Evolutionary conservation across 208 protist species (phyloP).

Genomic region (Acanthamoeba royreba): DNA sequence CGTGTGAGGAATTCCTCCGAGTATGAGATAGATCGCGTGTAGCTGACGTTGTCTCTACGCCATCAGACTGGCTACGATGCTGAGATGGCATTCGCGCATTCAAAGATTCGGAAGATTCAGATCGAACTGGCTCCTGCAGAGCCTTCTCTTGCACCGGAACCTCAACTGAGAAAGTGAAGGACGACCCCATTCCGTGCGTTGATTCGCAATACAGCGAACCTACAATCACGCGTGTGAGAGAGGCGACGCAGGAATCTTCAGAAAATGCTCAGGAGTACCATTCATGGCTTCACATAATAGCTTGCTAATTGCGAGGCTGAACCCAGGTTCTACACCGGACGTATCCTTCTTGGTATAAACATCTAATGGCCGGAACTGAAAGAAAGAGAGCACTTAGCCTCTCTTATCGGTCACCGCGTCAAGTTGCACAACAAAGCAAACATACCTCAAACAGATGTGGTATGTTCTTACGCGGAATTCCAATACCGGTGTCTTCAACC

Average conservation of each 20-base stretch:
- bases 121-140: neutral
- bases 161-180: neutral
- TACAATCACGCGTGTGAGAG: neutral
- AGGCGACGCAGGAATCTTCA: neutral
- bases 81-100: too few species aligned
- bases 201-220: neutral
- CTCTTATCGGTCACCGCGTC: neutral
- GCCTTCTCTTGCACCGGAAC: neutral
- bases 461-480: neutral
- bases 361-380: neutral
- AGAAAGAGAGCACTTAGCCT: too few species aligned
- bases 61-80: neutral
- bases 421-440: neutral
- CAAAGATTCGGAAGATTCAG: neutral
- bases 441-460: neutral
- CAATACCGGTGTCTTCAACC: neutral
- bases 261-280: neutral
- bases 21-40: too few species aligned
- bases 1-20: too few species aligned
- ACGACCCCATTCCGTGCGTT: neutral
- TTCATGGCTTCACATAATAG: neutral
- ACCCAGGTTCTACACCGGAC: neutral
- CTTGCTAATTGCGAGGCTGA: neutral
- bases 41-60: neutral
- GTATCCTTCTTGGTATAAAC: neutral